A percentile compares a stretch with the other conserved stretches of the same genome.
Evolutionary conservation across 139 green algal species (phyloP).

Genomic region (Coelastrella sp.): DNA sequence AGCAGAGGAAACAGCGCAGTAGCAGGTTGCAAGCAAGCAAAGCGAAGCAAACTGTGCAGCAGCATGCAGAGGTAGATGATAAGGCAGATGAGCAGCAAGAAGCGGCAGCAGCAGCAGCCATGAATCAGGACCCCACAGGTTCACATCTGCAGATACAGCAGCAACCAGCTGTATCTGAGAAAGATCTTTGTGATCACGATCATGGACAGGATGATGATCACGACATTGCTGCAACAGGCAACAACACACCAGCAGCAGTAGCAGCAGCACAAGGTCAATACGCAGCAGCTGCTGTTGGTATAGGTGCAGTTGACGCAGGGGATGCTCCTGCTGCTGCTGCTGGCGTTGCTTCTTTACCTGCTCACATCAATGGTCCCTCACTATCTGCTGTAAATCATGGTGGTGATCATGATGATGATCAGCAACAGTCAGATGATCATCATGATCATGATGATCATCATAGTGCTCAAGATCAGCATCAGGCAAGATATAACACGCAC

Average conservation of each 20-base stretch:
- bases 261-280: not conserved
- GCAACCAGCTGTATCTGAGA: not conserved
- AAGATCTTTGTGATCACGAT: no score
- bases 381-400: no score
- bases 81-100: not conserved
- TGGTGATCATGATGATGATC: no score
- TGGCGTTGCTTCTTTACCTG: not conserved
- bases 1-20: not conserved
- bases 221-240: no score
- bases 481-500: no score
- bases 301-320: no score
- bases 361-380: not conserved
- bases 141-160: not conserved
- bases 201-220: no score
- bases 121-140: not conserved
- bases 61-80: not conserved
- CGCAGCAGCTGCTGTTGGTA: not conserved
- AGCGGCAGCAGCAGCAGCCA: not conserved
- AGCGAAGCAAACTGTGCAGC: not conserved
- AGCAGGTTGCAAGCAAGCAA: not conserved
- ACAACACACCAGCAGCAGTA: conserved; percentile 11
- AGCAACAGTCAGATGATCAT: no score
- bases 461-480: no score
- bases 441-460: no score
- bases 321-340: no score